Percentiles rank a stretch among this genome's conserved stretches.
Evolutionary conservation across 768 basidiomycete species (phyloP).

Genomic region (Rhodotorula graminis): DNA sequence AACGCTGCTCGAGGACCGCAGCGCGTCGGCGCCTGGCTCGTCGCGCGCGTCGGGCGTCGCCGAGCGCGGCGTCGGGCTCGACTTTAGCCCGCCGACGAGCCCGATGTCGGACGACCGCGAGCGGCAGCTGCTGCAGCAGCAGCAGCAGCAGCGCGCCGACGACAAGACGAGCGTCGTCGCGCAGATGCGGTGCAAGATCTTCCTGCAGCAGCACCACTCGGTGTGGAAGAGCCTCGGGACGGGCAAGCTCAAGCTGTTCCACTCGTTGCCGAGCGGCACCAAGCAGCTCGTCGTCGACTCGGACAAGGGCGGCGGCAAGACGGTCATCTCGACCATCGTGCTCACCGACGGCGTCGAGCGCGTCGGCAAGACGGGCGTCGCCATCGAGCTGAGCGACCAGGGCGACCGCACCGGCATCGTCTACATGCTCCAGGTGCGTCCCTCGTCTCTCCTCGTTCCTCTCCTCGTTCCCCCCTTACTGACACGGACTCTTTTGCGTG

Average conservation of each 20-base stretch:
- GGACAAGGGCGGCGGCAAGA: constrained; percentile 64
- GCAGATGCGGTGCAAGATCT: constrained; percentile 97
- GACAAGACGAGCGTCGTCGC: constrained; percentile 72
- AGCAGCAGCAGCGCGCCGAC: too few species aligned
- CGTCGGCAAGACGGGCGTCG: constrained; percentile 97
- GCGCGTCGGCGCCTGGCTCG: not conserved
- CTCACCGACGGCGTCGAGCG: constrained; percentile 93
- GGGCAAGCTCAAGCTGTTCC: constrained; percentile 80
- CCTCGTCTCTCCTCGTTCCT: not conserved
- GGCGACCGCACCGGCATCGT: constrained; percentile 88
- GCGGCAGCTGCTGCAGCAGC: constrained; percentile 41
- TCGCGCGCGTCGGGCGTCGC: not conserved
- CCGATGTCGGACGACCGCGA: constrained; percentile 59
- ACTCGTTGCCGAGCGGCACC: constrained; percentile 74
- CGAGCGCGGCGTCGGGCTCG: constrained; percentile 18
- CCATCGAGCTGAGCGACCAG: constrained; percentile 86
- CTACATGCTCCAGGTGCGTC: constrained; percentile 83
- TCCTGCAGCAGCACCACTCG: constrained; percentile 83
- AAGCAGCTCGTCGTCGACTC: constrained; percentile 95
- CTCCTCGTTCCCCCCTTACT: not conserved
- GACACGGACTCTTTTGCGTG: not conserved
- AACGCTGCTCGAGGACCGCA: constrained; percentile 24
- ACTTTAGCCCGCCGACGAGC: constrained; percentile 73
- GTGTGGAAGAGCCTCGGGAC: constrained; percentile 95
- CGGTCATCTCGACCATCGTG: constrained; percentile 91